These are phyloP conservation scores for Trichoderma sp. DNA, from an alignment of 2,329 filamentous ascomycete species.

Conservation along the genomic window DNA sequence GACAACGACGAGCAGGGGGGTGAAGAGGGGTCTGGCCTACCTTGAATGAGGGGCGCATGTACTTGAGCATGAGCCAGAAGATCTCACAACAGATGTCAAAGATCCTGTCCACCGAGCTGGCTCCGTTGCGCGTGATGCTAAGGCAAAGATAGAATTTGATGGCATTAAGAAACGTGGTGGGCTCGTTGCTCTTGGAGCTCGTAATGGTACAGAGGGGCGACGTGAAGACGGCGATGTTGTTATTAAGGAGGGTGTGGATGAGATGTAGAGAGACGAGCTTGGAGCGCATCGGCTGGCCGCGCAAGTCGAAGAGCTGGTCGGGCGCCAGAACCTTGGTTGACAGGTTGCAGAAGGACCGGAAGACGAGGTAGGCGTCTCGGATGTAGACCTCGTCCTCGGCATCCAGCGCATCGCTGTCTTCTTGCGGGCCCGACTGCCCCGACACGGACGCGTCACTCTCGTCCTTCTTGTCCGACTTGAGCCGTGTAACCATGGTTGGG, in stretches of 20 bases:
- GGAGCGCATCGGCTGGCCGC: slow-evolving; percentile 94
- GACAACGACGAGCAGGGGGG: background rate
- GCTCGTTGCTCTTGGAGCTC: slow-evolving; percentile 84
- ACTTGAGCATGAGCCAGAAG: slow-evolving; percentile 96
- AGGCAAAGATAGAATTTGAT: slow-evolving; percentile 97
- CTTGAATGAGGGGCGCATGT: slow-evolving; percentile 92
- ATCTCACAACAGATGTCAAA: slow-evolving; percentile 97
- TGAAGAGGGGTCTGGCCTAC: slow-evolving; percentile 46
- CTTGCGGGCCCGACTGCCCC: slow-evolving; percentile 57
- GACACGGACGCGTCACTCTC: slow-evolving; percentile 50
- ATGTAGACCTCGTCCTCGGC: slow-evolving; percentile 94
- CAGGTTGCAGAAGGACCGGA: slow-evolving; percentile 95
- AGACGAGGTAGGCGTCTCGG: slow-evolving; percentile 94
- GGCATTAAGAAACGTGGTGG: slow-evolving; percentile 88
- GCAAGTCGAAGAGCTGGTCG: slow-evolving; percentile 89
- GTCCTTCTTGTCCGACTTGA: slow-evolving; percentile 52
- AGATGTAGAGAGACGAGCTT: slow-evolving; percentile 95
- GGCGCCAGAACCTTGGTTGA: slow-evolving; percentile 88
- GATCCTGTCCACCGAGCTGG: slow-evolving; percentile 86
- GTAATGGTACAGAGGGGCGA: slow-evolving; percentile 91
- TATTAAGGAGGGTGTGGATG: slow-evolving; percentile 92
- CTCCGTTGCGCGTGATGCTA: slow-evolving; percentile 90
- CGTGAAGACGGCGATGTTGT: slow-evolving; percentile 87
- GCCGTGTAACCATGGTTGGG: slow-evolving; percentile 66
- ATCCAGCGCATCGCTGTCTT: slow-evolving; percentile 62